Evolutionary conservation across 73 alveolate species (phyloP).

Genomic region (Tetrahymena thermophila): DNA sequence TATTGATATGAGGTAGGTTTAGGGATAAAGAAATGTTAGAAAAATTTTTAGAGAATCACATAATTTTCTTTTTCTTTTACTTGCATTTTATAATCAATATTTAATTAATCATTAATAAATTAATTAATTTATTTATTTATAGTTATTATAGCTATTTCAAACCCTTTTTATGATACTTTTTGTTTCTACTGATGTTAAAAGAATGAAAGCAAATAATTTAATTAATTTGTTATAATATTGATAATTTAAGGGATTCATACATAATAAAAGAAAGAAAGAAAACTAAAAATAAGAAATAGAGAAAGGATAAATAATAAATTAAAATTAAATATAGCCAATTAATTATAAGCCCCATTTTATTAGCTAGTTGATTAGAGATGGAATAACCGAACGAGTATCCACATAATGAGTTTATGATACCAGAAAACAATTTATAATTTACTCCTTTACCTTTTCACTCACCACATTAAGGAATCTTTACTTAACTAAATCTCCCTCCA

Average conservation of each 20-base stretch:
- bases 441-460: background rate
- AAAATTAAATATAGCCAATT: background rate
- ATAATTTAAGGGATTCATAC: background rate
- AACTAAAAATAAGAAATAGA: background rate
- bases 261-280: background rate
- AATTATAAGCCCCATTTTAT: background rate
- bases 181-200: background rate
- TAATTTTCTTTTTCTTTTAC: background rate
- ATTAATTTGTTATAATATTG: background rate
- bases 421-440: background rate
- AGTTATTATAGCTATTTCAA: background rate
- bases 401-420: background rate
- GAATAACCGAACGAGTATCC: background rate
- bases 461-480: background rate
- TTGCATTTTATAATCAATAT: background rate
- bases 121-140: too few relatives aligned
- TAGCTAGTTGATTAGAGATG: background rate
- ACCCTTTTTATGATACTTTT: background rate
- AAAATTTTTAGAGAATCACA: background rate
- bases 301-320: background rate
- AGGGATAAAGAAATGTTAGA: background rate
- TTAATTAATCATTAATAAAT: too few relatives aligned
- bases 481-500: background rate
- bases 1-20: background rate
- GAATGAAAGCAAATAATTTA: background rate